phyloP scores from a whole-genome alignment of 2,329 filamentous ascomycete species.

The Emericellopsis atlantica region DNA sequence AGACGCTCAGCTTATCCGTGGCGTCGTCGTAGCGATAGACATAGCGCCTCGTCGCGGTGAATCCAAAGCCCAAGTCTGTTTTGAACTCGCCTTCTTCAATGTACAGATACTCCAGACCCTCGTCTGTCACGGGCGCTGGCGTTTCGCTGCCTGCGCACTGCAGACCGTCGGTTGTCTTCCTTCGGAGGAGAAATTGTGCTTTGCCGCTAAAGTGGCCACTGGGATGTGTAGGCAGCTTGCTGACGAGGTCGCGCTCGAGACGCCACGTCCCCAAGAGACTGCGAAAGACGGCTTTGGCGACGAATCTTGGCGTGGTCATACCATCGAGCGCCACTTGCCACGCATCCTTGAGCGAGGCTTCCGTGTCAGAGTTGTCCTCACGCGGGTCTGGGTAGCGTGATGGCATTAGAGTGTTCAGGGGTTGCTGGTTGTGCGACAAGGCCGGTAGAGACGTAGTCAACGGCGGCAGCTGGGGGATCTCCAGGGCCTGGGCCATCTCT shows the following conservation, averaged over 20 bases:
- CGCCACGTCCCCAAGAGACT: constrained; percentile 60
- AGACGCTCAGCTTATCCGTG: constrained; percentile 51
- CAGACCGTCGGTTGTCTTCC: constrained; percentile 41
- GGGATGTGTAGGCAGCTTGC: constrained; percentile 42
- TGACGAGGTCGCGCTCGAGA: constrained; percentile 43
- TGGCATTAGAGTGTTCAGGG: constrained; percentile 43
- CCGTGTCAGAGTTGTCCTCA: constrained; percentile 14
- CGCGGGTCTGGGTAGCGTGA: constrained; percentile 33
- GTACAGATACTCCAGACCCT: constrained; percentile 52
- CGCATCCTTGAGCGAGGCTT: constrained; percentile 26
- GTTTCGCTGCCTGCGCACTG: constrained; percentile 13
- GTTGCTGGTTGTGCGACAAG: constrained; percentile 25
- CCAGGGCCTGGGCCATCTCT: constrained; percentile 48
- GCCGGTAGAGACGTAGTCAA: constrained; percentile 12
- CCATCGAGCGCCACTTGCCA: constrained; percentile 26
- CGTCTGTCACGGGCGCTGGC: constrained; percentile 9
- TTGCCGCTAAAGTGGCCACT: constrained; percentile 53
- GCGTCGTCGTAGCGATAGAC: constrained; percentile 57
- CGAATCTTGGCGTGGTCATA: constrained; percentile 33
- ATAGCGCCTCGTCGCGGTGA: constrained; percentile 53
- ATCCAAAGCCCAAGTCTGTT: constrained; percentile 39
- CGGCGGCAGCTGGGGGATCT: constrained; percentile 28
- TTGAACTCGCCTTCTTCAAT: constrained; percentile 54
- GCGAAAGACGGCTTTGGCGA: constrained; percentile 55
- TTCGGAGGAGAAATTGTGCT: constrained; percentile 50